Base-by-base conservation (phyloP, 257 asterid genomes). In the Salvia miltiorrhiza region DNA sequence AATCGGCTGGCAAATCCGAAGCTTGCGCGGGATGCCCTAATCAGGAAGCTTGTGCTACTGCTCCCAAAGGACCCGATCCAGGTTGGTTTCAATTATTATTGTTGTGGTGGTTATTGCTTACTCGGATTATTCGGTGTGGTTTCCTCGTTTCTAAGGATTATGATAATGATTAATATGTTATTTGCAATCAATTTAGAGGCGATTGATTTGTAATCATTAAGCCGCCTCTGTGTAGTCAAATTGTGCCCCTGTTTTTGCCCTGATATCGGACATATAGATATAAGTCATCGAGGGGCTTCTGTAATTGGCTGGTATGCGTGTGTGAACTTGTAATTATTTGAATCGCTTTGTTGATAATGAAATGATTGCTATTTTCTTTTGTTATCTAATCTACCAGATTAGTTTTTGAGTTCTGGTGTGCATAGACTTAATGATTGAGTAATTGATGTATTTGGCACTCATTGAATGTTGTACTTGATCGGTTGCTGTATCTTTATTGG, bases 51-150 rank as follows among this genome's bases (percentile, higher is more conserved):
- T 92, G 98, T 74, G 93, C 97, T 62, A 86, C 97, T 77, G 98
- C 97, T 80, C 97, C 97, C 20, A 89, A 92, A 85, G 98, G 96
- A 73, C 98, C 98, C 4, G 96, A 92, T 56, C 98, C 98, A 66
- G 96, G 97, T 75, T 16, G 21, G 7, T 59, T 65, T 84, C 55
- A 3, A 1, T 48, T 14, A 16, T 40, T 56, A 10, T 2, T 12
- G 0, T 5, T 24, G 60, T 24, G 35, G 13, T n/a, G 14, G 43
- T 61, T 1, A 17, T 32, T 53, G 17, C 9, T 14, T 14, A 63
- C 28, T 41, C 2, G 7, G 45, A 26, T 10, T 50, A 16, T 44
- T 14, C 63, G 16, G 23, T 6, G 23, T n/a, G 14, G n/a, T 52
- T 37, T 67, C 12, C 43, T 37, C 43, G 43, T 9, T 9, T 8